Evolutionary conservation across 805 yeast species (phyloP), one percentile per base, ranked within the genome.

Genomic region (Zygosaccharomyces bailii): DNA sequence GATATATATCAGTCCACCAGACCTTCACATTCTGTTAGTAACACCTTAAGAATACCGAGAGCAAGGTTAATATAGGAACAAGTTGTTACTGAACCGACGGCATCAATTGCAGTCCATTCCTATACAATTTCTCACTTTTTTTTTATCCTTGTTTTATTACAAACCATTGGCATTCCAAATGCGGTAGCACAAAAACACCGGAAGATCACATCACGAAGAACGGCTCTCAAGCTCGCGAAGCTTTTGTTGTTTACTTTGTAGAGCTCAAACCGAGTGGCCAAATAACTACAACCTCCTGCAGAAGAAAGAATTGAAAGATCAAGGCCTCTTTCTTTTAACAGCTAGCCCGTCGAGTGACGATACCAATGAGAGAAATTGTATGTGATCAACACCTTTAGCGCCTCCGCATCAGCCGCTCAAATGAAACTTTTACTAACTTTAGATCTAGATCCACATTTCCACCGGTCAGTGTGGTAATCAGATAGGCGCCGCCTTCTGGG

Each of bases 391-490:
- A n/a, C 13, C 8, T 3, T n/a, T 3, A 27, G 31, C 27, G 16
- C 3, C 23, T 30, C 19, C 33, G 16, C 33, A 11, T 19, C 18
- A 21, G 19, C 21, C 18, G 8, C 16, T 20, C 17, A 16, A 29
- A 20, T 30, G 37, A 20, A 32, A 33, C 38, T 42, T 34, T 45
- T 45, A 45, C 49, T 45, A 45, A 45, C 49, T 5, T 18, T 17
- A 13, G 30, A 17, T 38, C 18, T 34, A 48, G 51, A 87, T 90
- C 69, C 97, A 90, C 71, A 79, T 90, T 69, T 90, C 97, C 48
- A 84, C 96, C 46, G 98, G 98, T 70, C 98, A 90, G 75, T 89
- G 97, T 80, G 96, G 97, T 81, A 90, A 90, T 79, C 98, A 90
- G 74, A 88, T 90, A 57, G 95, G 95, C 73, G 90, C 95, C 54